A percentile compares a stretch with the other conserved stretches of the same genome.
These are phyloP conservation scores for Cyclotella atomus DNA, from an alignment of 108 stramenopile species.

Conservation along the genomic window DNA sequence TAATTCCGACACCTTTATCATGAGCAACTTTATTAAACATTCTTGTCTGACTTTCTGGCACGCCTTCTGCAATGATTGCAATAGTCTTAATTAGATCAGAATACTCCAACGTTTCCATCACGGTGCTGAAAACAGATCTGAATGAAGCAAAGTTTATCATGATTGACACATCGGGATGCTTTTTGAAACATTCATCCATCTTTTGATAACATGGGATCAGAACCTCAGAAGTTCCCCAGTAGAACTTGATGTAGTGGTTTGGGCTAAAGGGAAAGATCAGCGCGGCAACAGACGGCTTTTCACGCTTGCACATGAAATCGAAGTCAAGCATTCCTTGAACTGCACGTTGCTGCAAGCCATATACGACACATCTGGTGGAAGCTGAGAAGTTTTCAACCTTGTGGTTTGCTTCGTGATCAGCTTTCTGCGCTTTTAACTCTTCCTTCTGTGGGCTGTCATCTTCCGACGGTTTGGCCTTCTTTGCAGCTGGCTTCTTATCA, in stretches of 20 bases:
- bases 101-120: constrained; percentile 77
- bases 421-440: constrained; percentile 34
- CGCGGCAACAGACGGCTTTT: constrained; percentile 80
- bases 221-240: constrained; percentile 90
- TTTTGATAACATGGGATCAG: constrained; percentile 83
- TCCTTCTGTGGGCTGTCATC: background rate
- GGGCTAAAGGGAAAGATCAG: constrained; percentile 85
- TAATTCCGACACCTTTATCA: constrained; percentile 82
- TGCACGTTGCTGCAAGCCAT: constrained; percentile 82
- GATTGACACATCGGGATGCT: constrained; percentile 79
- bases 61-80: constrained; percentile 94
- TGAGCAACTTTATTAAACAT: constrained; percentile 73
- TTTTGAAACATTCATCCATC: constrained; percentile 73
- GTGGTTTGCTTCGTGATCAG: constrained; percentile 64
- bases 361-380: constrained; percentile 78
- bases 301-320: constrained; percentile 92
- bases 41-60: constrained; percentile 90
- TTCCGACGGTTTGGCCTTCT: constrained; percentile 20
- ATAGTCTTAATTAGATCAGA: constrained; percentile 83
- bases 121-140: constrained; percentile 80
- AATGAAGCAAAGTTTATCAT: constrained; percentile 92
- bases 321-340: constrained; percentile 94
- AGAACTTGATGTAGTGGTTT: constrained; percentile 90
- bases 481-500: constrained; percentile 25
- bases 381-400: constrained; percentile 68